Percentiles rank a stretch among this genome's conserved stretches.
Conservation (phyloP, 2,329 filamentous ascomycete genomes). For the Colletotrichum euphorbiae region DNA sequence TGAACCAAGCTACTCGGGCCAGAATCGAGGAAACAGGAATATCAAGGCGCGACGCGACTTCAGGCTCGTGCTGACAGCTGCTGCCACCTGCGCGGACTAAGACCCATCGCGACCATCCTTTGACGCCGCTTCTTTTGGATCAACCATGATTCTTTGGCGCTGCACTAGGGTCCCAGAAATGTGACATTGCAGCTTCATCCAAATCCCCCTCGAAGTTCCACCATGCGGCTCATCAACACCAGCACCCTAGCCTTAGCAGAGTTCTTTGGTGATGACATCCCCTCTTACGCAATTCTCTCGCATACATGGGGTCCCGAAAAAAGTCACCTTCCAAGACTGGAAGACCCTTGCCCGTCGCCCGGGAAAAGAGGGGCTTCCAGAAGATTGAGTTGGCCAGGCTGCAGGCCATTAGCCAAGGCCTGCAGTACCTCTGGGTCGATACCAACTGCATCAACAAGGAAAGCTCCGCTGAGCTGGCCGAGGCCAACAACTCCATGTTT, state of each 20-base stretch:
- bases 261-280: constrained; percentile 42
- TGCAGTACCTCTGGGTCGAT: constrained; percentile 39
- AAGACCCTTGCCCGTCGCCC: neutral
- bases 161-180: too few species aligned
- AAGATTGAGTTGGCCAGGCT: constrained; percentile 31
- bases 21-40: too few species aligned
- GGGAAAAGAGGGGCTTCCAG: constrained; percentile 22
- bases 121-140: too few species aligned
- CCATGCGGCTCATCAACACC: constrained; percentile 48
- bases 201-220: neutral
- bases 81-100: too few species aligned
- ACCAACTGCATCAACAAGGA: constrained; percentile 41
- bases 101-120: too few species aligned
- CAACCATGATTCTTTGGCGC: too few species aligned
- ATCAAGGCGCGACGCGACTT: too few species aligned
- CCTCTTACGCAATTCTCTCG: constrained; percentile 44
- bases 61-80: too few species aligned
- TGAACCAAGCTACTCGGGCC: too few species aligned
- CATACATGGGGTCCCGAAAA: constrained; percentile 42
- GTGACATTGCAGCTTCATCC: too few species aligned
- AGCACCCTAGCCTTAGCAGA: constrained; percentile 41
- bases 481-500: constrained; percentile 39
- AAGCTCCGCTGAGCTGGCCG: constrained; percentile 34
- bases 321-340: constrained; percentile 42
- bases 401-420: constrained; percentile 19